phyloP scores from a whole-genome alignment of 768 basidiomycete species.

The Hygrophoropsis aurantiaca region DNA sequence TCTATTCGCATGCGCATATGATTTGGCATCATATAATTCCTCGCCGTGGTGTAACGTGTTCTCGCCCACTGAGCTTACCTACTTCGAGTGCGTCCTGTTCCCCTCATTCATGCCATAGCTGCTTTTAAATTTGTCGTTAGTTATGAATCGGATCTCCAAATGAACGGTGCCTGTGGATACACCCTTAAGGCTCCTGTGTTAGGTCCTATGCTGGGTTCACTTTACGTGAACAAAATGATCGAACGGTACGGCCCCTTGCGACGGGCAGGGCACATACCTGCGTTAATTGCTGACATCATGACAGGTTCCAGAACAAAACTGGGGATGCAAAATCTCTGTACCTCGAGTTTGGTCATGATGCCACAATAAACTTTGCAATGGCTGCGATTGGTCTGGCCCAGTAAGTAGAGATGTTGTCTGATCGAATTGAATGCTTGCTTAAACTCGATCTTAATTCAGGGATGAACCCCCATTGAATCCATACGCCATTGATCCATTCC shows the following conservation, averaged over 20 bases:
- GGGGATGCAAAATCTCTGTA: conserved; percentile 32
- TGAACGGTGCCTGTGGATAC: conserved; percentile 39
- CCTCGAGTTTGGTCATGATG: conserved; percentile 45
- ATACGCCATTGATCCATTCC: conserved; percentile 21
- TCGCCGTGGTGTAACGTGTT: conserved; percentile 45
- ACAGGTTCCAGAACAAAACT: conserved; percentile 35
- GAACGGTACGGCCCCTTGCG: conserved; percentile 30
- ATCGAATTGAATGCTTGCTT: not conserved
- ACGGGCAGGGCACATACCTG: not conserved
- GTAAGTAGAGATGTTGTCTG: conserved; percentile 16
- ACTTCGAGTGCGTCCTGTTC: conserved; percentile 32
- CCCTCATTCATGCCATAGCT: not conserved
- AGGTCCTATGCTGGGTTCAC: conserved; percentile 37
- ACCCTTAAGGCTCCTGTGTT: conserved; percentile 27
- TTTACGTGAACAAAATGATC: conserved; percentile 39
- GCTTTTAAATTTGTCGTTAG: conserved; percentile 9
- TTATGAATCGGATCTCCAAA: conserved; percentile 40
- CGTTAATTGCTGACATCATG: not conserved
- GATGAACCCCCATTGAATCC: conserved; percentile 31
- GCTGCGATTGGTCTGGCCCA: conserved; percentile 38
- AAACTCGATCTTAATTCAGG: conserved; percentile 17
- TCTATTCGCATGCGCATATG: conserved; percentile 43
- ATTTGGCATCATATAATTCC: conserved; percentile 33
- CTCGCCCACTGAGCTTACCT: conserved; percentile 29
- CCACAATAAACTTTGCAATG: conserved; percentile 37